A percentile compares a stretch with the other conserved stretches of the same genome.
Conservation (phyloP, 106 monocot species). For the Cymbidium sinense region DNA sequence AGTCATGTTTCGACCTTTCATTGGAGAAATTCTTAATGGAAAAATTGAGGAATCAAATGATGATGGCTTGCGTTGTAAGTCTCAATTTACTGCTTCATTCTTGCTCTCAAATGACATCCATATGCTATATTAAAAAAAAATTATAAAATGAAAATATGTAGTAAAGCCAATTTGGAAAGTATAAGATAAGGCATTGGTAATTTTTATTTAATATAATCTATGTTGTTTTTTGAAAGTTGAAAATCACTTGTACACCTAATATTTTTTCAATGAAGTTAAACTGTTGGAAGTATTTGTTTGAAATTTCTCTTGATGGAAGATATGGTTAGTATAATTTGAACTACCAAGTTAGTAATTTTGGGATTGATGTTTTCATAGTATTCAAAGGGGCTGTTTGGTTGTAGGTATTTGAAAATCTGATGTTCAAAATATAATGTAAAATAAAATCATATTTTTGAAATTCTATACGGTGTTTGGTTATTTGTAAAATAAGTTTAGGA, state of each 20-base stretch:
- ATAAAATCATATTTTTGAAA: too few relatives aligned
- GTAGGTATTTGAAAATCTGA: too few relatives aligned
- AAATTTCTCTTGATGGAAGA: background rate
- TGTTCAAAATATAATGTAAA: too few relatives aligned
- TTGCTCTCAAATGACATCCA: background rate
- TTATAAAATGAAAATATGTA: background rate
- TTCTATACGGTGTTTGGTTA: too few relatives aligned
- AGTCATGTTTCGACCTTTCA: conserved; percentile 75
- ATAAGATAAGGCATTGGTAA: background rate
- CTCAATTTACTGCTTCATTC: background rate
- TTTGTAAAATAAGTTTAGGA: too few relatives aligned
- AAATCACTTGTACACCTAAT: background rate
- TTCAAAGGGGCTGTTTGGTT: background rate
- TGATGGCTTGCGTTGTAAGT: conserved; percentile 63
- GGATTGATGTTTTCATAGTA: background rate
- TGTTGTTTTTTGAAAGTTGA: background rate
- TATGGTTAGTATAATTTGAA: background rate
- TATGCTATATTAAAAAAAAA: background rate
- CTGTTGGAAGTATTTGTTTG: background rate
- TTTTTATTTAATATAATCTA: background rate
- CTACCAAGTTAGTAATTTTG: background rate
- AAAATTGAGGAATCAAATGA: conserved; percentile 61
- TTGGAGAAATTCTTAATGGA: conserved; percentile 66
- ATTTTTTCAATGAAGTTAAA: background rate
- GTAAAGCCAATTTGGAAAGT: background rate